Base-by-base conservation (phyloP, 208 protist species). In the Zelonia costaricensis region DNA sequence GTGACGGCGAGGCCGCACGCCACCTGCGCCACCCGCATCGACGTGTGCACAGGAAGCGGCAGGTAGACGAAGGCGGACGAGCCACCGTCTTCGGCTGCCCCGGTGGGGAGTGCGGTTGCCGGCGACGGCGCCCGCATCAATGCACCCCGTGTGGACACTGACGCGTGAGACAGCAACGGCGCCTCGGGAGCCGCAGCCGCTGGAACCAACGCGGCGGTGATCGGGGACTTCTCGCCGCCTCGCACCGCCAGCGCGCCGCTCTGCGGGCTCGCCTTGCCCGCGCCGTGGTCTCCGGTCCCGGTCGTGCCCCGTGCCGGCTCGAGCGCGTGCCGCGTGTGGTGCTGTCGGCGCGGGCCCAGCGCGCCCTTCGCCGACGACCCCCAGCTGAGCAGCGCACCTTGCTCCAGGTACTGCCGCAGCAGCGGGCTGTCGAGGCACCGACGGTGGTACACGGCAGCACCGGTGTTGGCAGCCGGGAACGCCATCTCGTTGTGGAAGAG, bases 1-100 rank as follows among this genome's bases (percentile, higher is more conserved):
- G 76, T 78, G 44, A 87, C 88, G 23, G 62, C 54, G 25, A 86
- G 78, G 0, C 88, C 84, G 54, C 82, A 92, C 16, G 77, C 82
- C n/a, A 94, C 35, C 53, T 10, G 66, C 69, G 72, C 79, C 16
- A 59, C 68, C 25, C 74, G 75, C 20, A 58, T 62, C 22, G 73
- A 1, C 6, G 76, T 80, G 35, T 87, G 10, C 6, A 86, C 57
- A 10, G 36, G 25, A 20, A 39, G 39, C 4, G 65, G 65, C 15
- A 72, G 56, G 49, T 64, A 72, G 20, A 59, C 44, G 59, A 60
- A 65, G 10, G 27, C 57, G 5, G 35, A 8, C 15, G 15, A 5
- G 28, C 45, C 23, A 6, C 22, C 20, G 47, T 33, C 30, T 7
- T 36, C 16, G 28, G 56, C 27, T 23, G 48, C 7, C 2, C 49